Percentiles rank a stretch among this genome's conserved stretches.
These are phyloP conservation scores for Flaveria robusta DNA, from an alignment of 129 eudicot species.

Conservation along the genomic window DNA sequence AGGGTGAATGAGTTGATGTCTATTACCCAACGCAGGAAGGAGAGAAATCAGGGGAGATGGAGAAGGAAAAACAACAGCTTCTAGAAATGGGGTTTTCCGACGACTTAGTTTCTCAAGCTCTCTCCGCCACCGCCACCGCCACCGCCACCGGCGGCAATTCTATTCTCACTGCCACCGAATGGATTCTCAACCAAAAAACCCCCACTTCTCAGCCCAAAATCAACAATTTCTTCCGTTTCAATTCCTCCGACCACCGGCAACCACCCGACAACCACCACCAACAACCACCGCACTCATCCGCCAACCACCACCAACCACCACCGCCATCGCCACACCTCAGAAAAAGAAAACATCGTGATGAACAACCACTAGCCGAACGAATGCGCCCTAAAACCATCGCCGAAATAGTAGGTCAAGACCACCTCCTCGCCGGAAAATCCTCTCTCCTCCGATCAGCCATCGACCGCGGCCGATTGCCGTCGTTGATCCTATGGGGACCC, in stretches of 20 bases:
- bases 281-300: no score
- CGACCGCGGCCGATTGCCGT: constrained; percentile 57
- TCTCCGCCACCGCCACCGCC: constrained; percentile 47
- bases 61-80: constrained; percentile 48
- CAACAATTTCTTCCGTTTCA: constrained; percentile 59
- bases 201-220: constrained; percentile 58
- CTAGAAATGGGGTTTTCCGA: constrained; percentile 78
- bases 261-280: constrained; percentile 7
- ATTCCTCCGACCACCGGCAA: constrained; percentile 1
- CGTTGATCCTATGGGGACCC: constrained; percentile 89
- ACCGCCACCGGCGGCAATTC: constrained; percentile 33
- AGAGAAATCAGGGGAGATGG: background rate
- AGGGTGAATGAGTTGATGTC: no score
- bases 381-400: constrained; percentile 74
- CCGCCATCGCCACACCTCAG: constrained; percentile 8
- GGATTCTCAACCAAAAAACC: constrained; percentile 47
- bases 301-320: background rate
- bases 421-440: constrained; percentile 56
- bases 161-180: constrained; percentile 63
- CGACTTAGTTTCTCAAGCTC: constrained; percentile 66
- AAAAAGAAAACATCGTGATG: constrained; percentile 27
- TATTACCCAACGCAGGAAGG: background rate
- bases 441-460: constrained; percentile 66
- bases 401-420: constrained; percentile 85
- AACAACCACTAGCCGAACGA: constrained; percentile 73